These are phyloP conservation scores for Neurospora sp. DNA, from an alignment of 495 filamentous ascomycete genomes.

Conservation along the genomic window DNA sequence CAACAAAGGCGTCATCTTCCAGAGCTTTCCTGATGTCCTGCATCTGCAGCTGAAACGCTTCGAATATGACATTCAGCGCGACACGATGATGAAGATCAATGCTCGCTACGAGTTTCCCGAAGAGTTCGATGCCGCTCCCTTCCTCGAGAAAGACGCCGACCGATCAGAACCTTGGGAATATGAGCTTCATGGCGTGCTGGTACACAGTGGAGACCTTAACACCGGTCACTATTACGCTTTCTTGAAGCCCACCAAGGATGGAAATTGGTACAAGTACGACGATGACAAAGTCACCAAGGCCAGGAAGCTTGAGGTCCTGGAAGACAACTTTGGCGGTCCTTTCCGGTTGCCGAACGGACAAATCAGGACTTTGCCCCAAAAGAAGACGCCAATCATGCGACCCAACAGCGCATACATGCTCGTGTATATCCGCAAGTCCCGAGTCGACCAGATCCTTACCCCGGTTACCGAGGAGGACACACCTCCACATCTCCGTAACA, in stretches of 20 bases:
- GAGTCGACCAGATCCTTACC: conserved; percentile 68
- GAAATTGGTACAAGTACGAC: conserved; percentile 93
- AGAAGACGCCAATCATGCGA: conserved; percentile 41
- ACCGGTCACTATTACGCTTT: conserved; percentile 99
- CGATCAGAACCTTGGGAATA: conserved; percentile 83
- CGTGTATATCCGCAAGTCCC: conserved; percentile 87
- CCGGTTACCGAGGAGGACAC: conserved; percentile 65
- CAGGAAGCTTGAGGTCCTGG: conserved; percentile 80
- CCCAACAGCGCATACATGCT: conserved; percentile 87
- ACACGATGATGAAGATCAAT: conserved; percentile 99
- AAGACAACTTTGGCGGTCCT: conserved; percentile 95
- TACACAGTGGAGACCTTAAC: conserved; percentile 93
- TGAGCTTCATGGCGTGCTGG: conserved; percentile 87
- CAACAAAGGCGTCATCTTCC: conserved; percentile 95
- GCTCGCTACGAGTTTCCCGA: conserved; percentile 97
- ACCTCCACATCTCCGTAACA: conserved; percentile 70
- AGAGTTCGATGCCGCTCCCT: conserved; percentile 79
- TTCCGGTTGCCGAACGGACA: conserved; percentile 49
- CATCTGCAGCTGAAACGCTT: conserved; percentile 97
- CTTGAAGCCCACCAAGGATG: conserved; percentile 83
- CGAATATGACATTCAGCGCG: conserved; percentile 89
- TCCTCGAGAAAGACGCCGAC: conserved; percentile 79
- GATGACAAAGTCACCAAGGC: conserved; percentile 93
- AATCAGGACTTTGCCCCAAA: conserved; percentile 24
- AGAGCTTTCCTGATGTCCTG: conserved; percentile 87